Conservation (phyloP, 257 asterid species). For the Eustoma russellianum region DNA sequence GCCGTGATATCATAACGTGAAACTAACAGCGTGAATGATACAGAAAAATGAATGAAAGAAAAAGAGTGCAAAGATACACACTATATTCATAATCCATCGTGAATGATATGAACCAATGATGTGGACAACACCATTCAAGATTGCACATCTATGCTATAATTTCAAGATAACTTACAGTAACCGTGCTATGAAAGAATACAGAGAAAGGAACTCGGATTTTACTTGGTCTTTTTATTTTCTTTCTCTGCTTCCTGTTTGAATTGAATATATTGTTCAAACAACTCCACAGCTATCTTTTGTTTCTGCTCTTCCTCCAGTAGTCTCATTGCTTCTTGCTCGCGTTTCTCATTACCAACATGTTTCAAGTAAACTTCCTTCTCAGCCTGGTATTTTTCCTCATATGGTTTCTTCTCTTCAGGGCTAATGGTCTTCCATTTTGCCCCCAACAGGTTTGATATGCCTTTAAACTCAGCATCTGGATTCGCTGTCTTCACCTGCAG, state of each 20-base stretch:
- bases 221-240: slow-evolving; percentile 56
- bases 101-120: no score
- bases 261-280: slow-evolving; percentile 81
- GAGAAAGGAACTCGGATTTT: background rate
- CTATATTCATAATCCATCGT: no score
- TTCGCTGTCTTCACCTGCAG: slow-evolving; percentile 61
- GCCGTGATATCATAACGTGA: no score
- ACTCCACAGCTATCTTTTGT: slow-evolving; percentile 77
- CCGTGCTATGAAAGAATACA: background rate
- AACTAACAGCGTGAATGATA: no score
- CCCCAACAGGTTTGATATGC: slow-evolving; percentile 49
- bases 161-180: no score
- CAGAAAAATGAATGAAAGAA: background rate
- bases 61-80: no score
- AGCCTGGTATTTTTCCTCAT: slow-evolving; percentile 67
- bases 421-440: slow-evolving; percentile 68
- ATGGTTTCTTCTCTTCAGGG: slow-evolving; percentile 80
- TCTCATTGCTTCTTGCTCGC: slow-evolving; percentile 75
- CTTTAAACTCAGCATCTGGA: slow-evolving; percentile 74
- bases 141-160: no score
- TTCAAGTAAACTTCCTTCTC: slow-evolving; percentile 75
- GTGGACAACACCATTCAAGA: no score
- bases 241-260: slow-evolving; percentile 60
- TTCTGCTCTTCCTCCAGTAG: slow-evolving; percentile 86
- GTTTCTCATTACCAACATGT: slow-evolving; percentile 58